Evolutionary conservation across 23 red algal genomes (phyloP).

Genomic region (Gracilaria vermiculophylla): DNA sequence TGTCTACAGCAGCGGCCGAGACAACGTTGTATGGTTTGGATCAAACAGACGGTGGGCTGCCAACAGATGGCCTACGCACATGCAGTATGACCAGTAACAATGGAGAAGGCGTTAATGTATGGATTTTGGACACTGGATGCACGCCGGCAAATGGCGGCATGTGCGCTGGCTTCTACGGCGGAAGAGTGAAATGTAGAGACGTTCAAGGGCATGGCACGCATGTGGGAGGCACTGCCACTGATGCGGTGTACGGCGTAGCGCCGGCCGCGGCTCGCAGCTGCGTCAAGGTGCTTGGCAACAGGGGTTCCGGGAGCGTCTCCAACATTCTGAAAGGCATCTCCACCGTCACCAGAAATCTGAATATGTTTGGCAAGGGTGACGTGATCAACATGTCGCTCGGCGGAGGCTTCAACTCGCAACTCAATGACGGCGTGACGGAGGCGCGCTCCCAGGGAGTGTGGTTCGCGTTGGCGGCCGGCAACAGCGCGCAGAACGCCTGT

Average conservation of each 20-base stretch:
- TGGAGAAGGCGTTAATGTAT: background rate
- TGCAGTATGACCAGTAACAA: slow-evolving; percentile 22
- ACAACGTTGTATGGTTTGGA: background rate
- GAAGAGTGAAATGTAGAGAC: background rate
- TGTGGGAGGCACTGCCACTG: slow-evolving; percentile 23
- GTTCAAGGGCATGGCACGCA: slow-evolving; percentile 21
- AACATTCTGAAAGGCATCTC: slow-evolving; percentile 2
- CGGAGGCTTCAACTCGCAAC: background rate
- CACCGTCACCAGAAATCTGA: background rate
- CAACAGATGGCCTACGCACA: background rate
- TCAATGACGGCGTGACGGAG: slow-evolving; percentile 2
- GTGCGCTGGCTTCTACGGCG: background rate
- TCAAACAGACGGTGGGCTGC: background rate
- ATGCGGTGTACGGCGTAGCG: slow-evolving; percentile 9
- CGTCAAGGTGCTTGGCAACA: background rate
- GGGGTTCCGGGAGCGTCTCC: background rate
- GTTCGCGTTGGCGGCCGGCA: background rate
- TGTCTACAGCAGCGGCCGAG: background rate
- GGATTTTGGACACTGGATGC: slow-evolving; percentile 29
- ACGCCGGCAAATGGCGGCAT: background rate
- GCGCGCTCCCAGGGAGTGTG: background rate
- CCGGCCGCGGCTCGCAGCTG: background rate
- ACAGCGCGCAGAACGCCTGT: background rate
- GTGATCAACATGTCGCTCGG: slow-evolving; percentile 38
- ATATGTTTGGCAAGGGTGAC: background rate